phyloP scores from a whole-genome alignment of 2,329 filamentous ascomycete genomes.

The Colletotrichum sublineola region DNA sequence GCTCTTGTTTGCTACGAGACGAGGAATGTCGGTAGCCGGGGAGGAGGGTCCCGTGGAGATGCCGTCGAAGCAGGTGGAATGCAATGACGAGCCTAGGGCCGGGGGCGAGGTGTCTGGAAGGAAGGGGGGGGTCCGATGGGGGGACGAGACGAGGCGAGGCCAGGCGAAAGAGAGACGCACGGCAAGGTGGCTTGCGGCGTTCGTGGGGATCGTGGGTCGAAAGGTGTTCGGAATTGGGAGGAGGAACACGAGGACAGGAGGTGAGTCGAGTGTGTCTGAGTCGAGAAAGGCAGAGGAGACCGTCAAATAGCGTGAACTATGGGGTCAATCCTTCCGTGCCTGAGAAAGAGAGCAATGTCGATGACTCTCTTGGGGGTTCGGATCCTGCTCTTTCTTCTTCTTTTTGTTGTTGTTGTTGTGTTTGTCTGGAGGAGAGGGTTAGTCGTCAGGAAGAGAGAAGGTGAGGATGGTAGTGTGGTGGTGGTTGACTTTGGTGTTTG shows the following conservation, averaged over 20 bases:
- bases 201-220: conserved; percentile 34
- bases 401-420: neutral
- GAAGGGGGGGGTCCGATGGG: conserved; percentile 4
- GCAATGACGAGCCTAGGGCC: conserved; percentile 34
- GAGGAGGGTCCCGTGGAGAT: conserved; percentile 41
- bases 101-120: conserved; percentile 27
- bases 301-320: conserved; percentile 27
- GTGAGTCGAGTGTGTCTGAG: conserved; percentile 1
- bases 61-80: conserved; percentile 39
- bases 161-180: conserved; percentile 15
- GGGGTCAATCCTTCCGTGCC: conserved; percentile 37
- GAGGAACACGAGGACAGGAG: neutral
- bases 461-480: neutral
- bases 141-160: conserved; percentile 11
- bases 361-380: conserved; percentile 13
- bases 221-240: conserved; percentile 5
- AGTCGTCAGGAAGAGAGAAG: conserved; percentile 12
- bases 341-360: conserved; percentile 19
- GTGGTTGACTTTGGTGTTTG: conserved; percentile 40
- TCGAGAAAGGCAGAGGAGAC: conserved; percentile 31
- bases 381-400: conserved; percentile 21
- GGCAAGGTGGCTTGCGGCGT: conserved; percentile 30
- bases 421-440: neutral
- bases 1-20: conserved; percentile 33
- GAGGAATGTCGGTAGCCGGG: conserved; percentile 42